Conservation (phyloP, 2,329 filamentous ascomycete genomes). For the Colletotrichum noveboracense region DNA sequence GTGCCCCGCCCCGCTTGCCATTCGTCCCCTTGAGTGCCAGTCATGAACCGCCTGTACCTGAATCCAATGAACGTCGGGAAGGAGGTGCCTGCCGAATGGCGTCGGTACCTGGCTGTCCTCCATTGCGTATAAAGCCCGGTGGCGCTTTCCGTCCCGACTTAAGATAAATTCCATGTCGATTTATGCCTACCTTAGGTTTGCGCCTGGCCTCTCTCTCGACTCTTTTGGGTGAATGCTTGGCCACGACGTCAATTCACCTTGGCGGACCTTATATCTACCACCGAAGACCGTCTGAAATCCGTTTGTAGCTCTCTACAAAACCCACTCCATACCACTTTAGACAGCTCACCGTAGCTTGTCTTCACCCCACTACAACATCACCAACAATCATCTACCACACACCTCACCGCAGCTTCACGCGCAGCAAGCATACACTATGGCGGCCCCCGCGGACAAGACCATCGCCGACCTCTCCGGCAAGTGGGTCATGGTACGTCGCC, state of each 20-base stretch:
- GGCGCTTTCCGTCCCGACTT: background rate
- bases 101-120: background rate
- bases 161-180: background rate
- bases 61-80: background rate
- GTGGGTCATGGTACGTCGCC: slow-evolving; percentile 68
- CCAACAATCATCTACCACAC: background rate
- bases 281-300: background rate
- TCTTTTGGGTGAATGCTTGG: background rate
- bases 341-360: background rate
- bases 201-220: background rate
- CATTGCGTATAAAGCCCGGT: background rate
- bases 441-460: slow-evolving; percentile 71
- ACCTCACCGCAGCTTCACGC: background rate
- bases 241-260: background rate
- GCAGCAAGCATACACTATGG: slow-evolving; percentile 55
- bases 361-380: background rate
- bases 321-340: background rate
- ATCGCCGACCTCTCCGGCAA: slow-evolving; percentile 71
- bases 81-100: background rate
- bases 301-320: background rate
- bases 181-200: background rate
- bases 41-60: background rate
- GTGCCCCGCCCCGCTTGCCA: background rate
- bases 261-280: background rate
- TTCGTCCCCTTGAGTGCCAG: background rate